Conservation (phyloP, 257 asterid genomes). For the Solanum arcanum region DNA sequence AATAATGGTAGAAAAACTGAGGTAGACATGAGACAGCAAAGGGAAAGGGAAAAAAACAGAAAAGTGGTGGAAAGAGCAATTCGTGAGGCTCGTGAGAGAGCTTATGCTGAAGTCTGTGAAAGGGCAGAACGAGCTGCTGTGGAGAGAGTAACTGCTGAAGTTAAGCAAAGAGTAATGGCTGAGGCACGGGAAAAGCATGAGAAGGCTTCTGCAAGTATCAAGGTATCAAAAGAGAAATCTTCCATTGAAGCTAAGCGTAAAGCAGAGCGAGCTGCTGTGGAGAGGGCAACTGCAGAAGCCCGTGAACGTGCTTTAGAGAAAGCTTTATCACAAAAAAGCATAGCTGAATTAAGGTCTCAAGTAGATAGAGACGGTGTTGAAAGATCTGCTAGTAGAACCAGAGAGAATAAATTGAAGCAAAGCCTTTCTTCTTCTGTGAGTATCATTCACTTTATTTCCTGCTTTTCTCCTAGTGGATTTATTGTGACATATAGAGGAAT, state of each 20-base stretch:
- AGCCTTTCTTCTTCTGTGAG: slow-evolving; percentile 85
- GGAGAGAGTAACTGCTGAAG: slow-evolving; percentile 79
- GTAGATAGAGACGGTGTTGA: slow-evolving; percentile 29
- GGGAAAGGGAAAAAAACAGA: slow-evolving; percentile 71
- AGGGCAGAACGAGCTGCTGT: slow-evolving; percentile 90
- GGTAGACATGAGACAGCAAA: slow-evolving; percentile 58
- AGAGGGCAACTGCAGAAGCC: slow-evolving; percentile 91
- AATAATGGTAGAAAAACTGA: slow-evolving; percentile 41
- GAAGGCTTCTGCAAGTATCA: slow-evolving; percentile 32
- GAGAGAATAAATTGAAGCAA: slow-evolving; percentile 58
- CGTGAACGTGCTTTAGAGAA: slow-evolving; percentile 91
- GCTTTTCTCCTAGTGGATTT: not conserved
- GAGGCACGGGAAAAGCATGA: slow-evolving; percentile 64
- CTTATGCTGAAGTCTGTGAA: slow-evolving; percentile 89
- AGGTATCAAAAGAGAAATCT: slow-evolving; percentile 36
- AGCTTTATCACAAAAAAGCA: slow-evolving; percentile 63
- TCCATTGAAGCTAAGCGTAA: slow-evolving; percentile 62
- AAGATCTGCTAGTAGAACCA: slow-evolving; percentile 31
- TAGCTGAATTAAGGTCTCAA: slow-evolving; percentile 28
- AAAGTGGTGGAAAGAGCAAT: slow-evolving; percentile 83
- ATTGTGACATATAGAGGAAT: slow-evolving; percentile 5
- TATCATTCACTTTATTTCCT: slow-evolving; percentile 2
- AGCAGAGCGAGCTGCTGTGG: slow-evolving; percentile 97
- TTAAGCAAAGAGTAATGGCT: slow-evolving; percentile 52
- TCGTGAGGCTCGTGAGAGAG: slow-evolving; percentile 96